phyloP scores from a whole-genome alignment of 2,329 filamentous ascomycete genomes.

The Berkeleyomyces basicola region DNA sequence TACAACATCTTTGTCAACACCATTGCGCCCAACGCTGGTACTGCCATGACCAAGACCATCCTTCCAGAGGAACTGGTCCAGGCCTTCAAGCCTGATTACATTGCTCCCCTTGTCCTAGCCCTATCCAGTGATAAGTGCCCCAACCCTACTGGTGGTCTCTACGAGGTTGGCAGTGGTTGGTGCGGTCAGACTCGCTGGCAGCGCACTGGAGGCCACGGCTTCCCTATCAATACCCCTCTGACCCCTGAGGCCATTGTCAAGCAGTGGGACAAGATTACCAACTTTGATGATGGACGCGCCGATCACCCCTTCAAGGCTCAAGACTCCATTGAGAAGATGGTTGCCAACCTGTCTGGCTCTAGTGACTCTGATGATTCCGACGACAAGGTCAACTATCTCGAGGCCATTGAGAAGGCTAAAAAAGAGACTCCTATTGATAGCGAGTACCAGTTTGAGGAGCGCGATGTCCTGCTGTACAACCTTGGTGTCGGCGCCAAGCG shows the following conservation, averaged over 20 bases:
- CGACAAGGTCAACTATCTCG: conserved; percentile 39
- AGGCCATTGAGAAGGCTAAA: conserved; percentile 61
- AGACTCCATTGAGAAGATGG: conserved; percentile 58
- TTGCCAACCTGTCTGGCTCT: conserved; percentile 73
- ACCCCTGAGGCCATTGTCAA: conserved; percentile 71
- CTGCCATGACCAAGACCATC: conserved; percentile 83
- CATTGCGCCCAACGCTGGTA: conserved; percentile 93
- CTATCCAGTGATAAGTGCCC: conserved; percentile 77
- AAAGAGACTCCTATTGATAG: conserved; percentile 52
- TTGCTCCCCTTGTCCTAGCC: conserved; percentile 79
- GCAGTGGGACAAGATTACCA: conserved; percentile 60
- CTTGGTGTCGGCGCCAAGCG: conserved; percentile 84
- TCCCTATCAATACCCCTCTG: conserved; percentile 70
- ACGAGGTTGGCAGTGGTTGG: conserved; percentile 93
- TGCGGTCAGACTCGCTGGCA: conserved; percentile 87
- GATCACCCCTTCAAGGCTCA: conserved; percentile 70
- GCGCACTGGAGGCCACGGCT: conserved; percentile 72
- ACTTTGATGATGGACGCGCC: conserved; percentile 75
- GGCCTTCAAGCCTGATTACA: conserved; percentile 97
- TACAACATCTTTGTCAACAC: conserved; percentile 98
- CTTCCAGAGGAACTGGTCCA: conserved; percentile 96
- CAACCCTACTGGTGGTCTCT: conserved; percentile 69
- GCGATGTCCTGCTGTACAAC: conserved; percentile 89
- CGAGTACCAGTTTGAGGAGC: conserved; percentile 68
- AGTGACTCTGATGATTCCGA: conserved; percentile 43